Percentiles rank a stretch among this genome's conserved stretches.
These are phyloP conservation scores for Solanum arcanum DNA, from an alignment of 257 asterid genomes.

Conservation along the genomic window DNA sequence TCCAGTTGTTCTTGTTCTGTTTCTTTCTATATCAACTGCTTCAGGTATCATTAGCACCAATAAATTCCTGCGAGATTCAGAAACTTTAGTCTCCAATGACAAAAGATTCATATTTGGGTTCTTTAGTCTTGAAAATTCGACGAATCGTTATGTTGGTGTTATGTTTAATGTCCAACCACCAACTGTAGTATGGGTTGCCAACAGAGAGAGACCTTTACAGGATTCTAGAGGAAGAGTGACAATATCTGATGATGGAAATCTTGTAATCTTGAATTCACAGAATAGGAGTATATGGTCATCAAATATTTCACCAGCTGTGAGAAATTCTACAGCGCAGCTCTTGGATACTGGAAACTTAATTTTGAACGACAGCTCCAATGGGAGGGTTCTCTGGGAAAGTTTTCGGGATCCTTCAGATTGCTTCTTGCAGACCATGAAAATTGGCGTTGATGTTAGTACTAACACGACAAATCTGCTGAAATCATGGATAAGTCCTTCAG, in stretches of 20 bases:
- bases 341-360: constrained; percentile 28
- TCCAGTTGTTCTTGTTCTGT: neutral
- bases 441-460: constrained; percentile 1
- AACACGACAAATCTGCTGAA: constrained; percentile 1
- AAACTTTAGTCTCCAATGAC: constrained; percentile 19
- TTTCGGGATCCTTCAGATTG: constrained; percentile 20
- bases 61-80: constrained; percentile 9
- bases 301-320: constrained; percentile 3
- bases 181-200: constrained; percentile 37
- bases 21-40: neutral
- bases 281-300: constrained; percentile 28
- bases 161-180: constrained; percentile 13
- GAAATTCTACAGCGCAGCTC: constrained; percentile 22
- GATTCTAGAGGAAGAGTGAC: constrained; percentile 20
- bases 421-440: constrained; percentile 6
- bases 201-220: constrained; percentile 20
- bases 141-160: constrained; percentile 30
- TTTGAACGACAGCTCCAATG: constrained; percentile 15
- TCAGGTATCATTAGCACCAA: constrained; percentile 11
- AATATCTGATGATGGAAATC: constrained; percentile 31
- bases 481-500: constrained; percentile 15
- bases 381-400: constrained; percentile 26
- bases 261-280: constrained; percentile 12
- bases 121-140: constrained; percentile 19
- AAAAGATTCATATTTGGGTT: constrained; percentile 21